Base-by-base conservation (phyloP, 2,329 filamentous ascomycete species). In the Fusarium continuum region DNA sequence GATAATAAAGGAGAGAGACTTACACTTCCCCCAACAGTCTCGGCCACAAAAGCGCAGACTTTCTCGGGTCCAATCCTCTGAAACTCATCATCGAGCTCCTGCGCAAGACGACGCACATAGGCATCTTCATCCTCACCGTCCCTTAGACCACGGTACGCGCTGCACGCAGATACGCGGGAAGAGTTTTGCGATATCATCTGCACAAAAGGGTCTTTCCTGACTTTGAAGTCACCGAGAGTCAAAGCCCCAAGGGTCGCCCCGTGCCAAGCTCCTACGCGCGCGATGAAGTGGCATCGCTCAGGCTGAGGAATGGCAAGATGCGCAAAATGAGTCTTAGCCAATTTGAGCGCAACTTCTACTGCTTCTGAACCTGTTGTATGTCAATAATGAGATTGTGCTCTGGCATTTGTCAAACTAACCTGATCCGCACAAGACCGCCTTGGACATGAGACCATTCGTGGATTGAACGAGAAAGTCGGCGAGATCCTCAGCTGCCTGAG, bases 51-150 rank as follows among this genome's bases (percentile, higher is more conserved):
- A 0, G 80, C 82, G 43, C 77, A 75, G 7, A 84, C 78, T 1
- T 68, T 83, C 2, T 79, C 70, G 0, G 83, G 78, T 0, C 82
- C 83, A 0, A 85, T 43, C 0, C 74, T 67, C 11, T 75, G 71
- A 10, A 85, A 80, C 62, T 85, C 81, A 1, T 73, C 71, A 17
- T 85, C 82, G 0, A 85, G 64, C 50, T 85, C 81, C 2, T 70
- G 61, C 0, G 78, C 74, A 0, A 85, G 72, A 1, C 78, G 70
- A 0, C 46, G 28, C 0, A 79, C 76, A 43, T 80, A 85, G 5
- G 73, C 69, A 2, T 72, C 73, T 13, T 81, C 52, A 4, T 41
- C 22, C 10, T 61, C 58, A 3, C 49, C 57, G 0, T 43, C n/a
- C 0, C 20, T 43, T 7, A 29, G 26, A 7, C 58, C 58, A 3